These are phyloP conservation scores for Otatea glauca DNA, from an alignment of 176 grass and related monocot genomes.

Conservation along the genomic window DNA sequence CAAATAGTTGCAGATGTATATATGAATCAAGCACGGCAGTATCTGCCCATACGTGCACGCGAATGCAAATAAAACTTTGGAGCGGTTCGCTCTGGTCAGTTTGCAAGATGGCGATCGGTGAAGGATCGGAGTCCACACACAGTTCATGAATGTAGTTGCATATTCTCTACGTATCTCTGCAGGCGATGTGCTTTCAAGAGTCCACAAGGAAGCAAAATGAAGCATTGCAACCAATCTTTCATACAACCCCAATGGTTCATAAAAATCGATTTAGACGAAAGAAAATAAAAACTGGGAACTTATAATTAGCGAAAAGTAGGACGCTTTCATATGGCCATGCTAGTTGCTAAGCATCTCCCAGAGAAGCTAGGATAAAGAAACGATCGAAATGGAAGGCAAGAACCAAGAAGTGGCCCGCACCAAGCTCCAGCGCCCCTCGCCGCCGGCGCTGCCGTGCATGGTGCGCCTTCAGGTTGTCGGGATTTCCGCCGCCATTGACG, in stretches of 20 bases:
- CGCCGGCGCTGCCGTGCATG: constrained; percentile 32
- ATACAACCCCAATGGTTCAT: no score
- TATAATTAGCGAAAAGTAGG: no score
- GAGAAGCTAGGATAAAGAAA: not conserved
- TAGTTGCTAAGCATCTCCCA: not conserved
- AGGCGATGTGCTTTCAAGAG: no score
- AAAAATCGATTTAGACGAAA: no score
- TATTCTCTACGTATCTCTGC: not conserved
- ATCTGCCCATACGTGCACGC: not conserved
- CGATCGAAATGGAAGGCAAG: not conserved
- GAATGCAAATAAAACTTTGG: not conserved
- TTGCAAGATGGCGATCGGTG: not conserved
- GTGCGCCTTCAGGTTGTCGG: constrained; percentile 36
- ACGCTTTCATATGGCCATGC: no score
- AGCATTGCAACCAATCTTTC: not conserved
- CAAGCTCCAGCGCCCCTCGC: no score
- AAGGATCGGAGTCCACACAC: not conserved
- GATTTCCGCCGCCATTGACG: constrained; percentile 37
- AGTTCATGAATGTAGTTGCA: no score
- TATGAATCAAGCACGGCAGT: not conserved
- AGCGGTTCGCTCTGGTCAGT: not conserved
- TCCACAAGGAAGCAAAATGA: not conserved
- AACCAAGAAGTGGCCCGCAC: no score
- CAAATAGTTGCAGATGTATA: not conserved
- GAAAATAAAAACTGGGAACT: no score